phyloP scores from a whole-genome alignment of 768 basidiomycete species.

The Tulasnella sp. region DNA sequence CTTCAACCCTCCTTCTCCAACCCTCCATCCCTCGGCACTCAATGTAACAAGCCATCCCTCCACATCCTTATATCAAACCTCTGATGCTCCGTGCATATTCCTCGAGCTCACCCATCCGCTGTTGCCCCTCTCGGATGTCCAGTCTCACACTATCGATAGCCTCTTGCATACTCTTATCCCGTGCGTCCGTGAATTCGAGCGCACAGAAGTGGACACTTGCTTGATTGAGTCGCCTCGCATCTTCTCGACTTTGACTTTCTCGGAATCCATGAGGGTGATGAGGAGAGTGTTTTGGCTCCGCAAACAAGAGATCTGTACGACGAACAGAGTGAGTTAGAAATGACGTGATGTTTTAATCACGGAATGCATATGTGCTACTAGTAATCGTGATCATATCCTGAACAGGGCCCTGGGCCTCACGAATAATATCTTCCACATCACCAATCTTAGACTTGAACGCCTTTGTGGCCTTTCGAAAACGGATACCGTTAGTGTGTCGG shows the following conservation, averaged over 20 bases:
- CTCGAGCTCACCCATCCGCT: conserved; percentile 26
- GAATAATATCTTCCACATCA: conserved; percentile 48
- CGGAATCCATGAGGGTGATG: conserved; percentile 46
- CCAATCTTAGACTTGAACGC: conserved; percentile 47
- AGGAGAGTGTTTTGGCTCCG: conserved; percentile 61
- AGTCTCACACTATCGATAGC: conserved; percentile 42
- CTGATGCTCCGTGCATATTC: conserved; percentile 16
- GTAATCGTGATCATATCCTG: conserved; percentile 27
- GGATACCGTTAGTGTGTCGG: not conserved
- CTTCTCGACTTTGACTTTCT: conserved; percentile 52
- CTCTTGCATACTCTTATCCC: conserved; percentile 55
- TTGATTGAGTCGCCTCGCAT: conserved; percentile 65
- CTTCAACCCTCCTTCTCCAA: conserved; percentile 34
- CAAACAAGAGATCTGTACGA: conserved; percentile 39
- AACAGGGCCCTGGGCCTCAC: conserved; percentile 46
- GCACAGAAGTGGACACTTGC: conserved; percentile 60
- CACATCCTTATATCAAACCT: conserved; percentile 28
- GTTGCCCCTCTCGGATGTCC: conserved; percentile 46
- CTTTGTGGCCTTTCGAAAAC: conserved; percentile 20
- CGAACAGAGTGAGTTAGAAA: conserved; percentile 27
- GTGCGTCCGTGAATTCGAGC: conserved; percentile 56
- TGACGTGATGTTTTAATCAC: conserved; percentile 16
- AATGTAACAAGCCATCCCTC: conserved; percentile 31
- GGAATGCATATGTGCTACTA: conserved; percentile 17
- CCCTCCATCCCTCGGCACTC: conserved; percentile 40